phyloP scores from a whole-genome alignment of 164 flowering plant species.

The Vitis rotundifolia region DNA sequence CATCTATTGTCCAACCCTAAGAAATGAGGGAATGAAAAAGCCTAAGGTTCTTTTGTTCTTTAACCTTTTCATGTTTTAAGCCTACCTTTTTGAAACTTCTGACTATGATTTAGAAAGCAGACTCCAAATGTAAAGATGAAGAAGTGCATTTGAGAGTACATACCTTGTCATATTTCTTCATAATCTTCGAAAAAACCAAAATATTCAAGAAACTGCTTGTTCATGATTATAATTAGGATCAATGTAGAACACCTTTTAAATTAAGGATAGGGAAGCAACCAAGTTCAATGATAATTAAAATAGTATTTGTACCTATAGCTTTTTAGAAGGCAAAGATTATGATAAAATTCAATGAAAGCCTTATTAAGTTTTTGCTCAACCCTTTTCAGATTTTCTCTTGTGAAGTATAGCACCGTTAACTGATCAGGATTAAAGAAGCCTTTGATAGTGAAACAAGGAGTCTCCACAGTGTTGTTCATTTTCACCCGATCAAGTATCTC shows the following conservation, averaged over 20 bases:
- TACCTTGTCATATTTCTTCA: constrained; percentile 65
- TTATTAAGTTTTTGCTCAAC: constrained; percentile 23
- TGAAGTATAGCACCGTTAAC: constrained; percentile 28
- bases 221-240: too few relatives aligned
- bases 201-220: constrained; percentile 37
- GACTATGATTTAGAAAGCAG: too few relatives aligned
- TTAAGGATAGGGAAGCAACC: too few relatives aligned
- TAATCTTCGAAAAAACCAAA: constrained; percentile 61
- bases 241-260: too few relatives aligned
- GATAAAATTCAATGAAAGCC: constrained; percentile 35
- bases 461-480: constrained; percentile 32
- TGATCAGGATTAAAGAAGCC: constrained; percentile 9
- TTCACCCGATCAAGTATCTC: constrained; percentile 38
- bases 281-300: too few relatives aligned
- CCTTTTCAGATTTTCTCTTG: constrained; percentile 28
- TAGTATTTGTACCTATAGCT: constrained; percentile 23
- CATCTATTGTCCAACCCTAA: not conserved
- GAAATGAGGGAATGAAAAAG: not conserved
- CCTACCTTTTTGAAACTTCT: too few relatives aligned
- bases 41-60: too few relatives aligned
- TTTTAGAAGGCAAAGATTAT: constrained; percentile 34
- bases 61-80: too few relatives aligned
- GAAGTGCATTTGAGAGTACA: too few relatives aligned
- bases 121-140: too few relatives aligned
- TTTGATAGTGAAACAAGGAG: constrained; percentile 48